A percentile compares a stretch with the other conserved stretches of the same genome.
Conservation (phyloP, 495 filamentous ascomycete species). For the Thozetella sp. region DNA sequence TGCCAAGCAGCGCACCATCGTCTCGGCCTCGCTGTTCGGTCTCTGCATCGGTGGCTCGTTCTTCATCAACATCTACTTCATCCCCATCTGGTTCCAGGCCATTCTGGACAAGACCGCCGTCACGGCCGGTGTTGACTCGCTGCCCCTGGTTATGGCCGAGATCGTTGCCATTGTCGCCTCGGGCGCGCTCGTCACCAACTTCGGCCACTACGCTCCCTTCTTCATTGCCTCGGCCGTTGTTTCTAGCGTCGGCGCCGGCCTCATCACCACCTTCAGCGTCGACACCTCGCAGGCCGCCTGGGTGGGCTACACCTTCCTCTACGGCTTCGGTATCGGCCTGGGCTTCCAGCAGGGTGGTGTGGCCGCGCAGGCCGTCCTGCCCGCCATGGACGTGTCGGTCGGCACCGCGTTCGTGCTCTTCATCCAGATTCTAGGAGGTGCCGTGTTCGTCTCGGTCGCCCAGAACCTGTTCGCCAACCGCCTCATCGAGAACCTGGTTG, state of each 20-base stretch:
- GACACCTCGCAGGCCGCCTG: conserved; percentile 54
- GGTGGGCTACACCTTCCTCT: conserved; percentile 63
- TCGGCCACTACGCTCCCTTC: conserved; percentile 47
- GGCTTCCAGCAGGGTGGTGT: conserved; percentile 61
- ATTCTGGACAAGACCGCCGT: conserved; percentile 65
- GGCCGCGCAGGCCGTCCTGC: conserved; percentile 55
- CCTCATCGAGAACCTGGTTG: conserved; percentile 37
- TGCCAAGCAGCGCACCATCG: conserved; percentile 63
- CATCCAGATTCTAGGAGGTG: conserved; percentile 60
- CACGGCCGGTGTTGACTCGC: conserved; percentile 66
- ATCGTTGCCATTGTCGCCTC: conserved; percentile 57
- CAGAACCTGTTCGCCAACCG: conserved; percentile 61
- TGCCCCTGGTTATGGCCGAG: conserved; percentile 67
- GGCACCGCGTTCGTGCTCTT: conserved; percentile 66
- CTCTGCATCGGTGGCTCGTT: conserved; percentile 33
- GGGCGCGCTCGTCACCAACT: conserved; percentile 14
- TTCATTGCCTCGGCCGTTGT: conserved; percentile 54
- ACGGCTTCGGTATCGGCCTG: conserved; percentile 61
- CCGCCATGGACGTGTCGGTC: conserved; percentile 54
- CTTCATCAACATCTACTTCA: conserved; percentile 59
- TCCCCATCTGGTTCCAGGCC: conserved; percentile 69
- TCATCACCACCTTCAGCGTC: conserved; percentile 61
- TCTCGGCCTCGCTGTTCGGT: conserved; percentile 44
- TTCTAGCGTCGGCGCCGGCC: conserved; percentile 60
- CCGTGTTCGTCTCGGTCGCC: conserved; percentile 63